Evolutionary conservation across 2,329 filamentous ascomycete genomes (phyloP).

Genomic region (Diaporthe aspalathi): DNA sequence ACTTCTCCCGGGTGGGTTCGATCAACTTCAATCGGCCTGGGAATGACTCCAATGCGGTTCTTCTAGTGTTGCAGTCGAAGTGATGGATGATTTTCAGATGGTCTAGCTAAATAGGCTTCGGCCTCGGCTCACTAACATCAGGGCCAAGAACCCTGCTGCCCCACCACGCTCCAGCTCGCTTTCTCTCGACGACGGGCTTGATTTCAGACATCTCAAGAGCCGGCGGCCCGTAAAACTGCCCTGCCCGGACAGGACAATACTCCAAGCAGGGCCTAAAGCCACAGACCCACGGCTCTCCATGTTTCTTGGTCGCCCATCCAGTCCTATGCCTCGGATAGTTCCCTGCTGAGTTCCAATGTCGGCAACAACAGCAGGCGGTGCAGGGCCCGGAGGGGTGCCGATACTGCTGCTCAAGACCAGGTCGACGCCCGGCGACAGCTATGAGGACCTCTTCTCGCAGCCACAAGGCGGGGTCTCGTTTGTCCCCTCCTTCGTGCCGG

Average conservation of each 20-base stretch:
- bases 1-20: no score
- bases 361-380: constrained; percentile 22
- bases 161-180: neutral
- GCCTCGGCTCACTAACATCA: constrained; percentile 32
- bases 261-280: neutral
- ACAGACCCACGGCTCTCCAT: neutral
- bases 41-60: neutral
- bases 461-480: constrained; percentile 59
- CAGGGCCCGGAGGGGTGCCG: constrained; percentile 54
- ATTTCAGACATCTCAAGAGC: neutral
- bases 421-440: constrained; percentile 77
- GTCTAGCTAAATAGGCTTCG: neutral
- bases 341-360: constrained; percentile 23
- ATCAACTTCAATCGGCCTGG: no score
- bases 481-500: constrained; percentile 78
- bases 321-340: neutral
- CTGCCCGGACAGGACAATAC: neutral
- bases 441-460: constrained; percentile 73
- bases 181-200: neutral
- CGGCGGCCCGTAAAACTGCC: neutral
- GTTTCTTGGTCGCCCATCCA: neutral
- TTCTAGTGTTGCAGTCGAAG: neutral
- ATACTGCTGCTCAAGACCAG: constrained; percentile 83
- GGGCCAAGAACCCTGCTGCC: constrained; percentile 15
- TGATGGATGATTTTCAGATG: no score